Percentiles rank a stretch among this genome's conserved stretches.
These are phyloP conservation scores for Paramecium bursaria DNA, from an alignment of 73 alveolate genomes.

Conservation along the genomic window DNA sequence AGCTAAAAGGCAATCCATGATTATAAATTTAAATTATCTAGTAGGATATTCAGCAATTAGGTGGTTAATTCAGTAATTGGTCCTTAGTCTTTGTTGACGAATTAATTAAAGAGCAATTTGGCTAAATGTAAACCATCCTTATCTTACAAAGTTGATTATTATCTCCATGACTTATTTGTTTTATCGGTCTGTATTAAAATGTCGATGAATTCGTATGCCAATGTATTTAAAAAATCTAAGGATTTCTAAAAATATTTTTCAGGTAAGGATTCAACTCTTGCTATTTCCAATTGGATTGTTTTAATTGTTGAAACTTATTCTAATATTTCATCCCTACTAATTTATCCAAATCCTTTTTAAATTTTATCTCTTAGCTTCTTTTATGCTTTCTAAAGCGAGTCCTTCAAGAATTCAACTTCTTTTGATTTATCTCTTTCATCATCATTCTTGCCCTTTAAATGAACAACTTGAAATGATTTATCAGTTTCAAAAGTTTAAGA, in stretches of 20 bases:
- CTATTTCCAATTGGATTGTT: background rate
- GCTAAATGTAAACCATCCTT: slow-evolving; percentile 45
- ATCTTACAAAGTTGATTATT: background rate
- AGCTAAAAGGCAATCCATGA: slow-evolving; percentile 22
- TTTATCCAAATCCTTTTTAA: background rate
- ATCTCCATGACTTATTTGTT: slow-evolving; percentile 36
- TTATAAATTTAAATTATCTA: slow-evolving; percentile 1
- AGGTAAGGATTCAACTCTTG: background rate
- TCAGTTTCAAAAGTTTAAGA: background rate
- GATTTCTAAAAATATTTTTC: background rate
- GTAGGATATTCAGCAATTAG: slow-evolving; percentile 8
- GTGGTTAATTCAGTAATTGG: slow-evolving; percentile 13
- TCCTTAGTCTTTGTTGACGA: slow-evolving; percentile 4
- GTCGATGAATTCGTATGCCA: slow-evolving; percentile 29
- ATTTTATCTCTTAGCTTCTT: background rate
- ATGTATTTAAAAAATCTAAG: slow-evolving; percentile 34
- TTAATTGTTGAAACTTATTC: background rate
- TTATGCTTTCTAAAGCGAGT: background rate
- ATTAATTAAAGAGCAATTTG: background rate
- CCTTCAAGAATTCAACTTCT: background rate
- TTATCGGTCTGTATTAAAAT: slow-evolving; percentile 4
- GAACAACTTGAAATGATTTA: too few relatives aligned
- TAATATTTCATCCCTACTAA: slow-evolving; percentile 12
- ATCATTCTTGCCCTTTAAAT: background rate
- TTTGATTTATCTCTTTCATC: background rate